Conservation (phyloP, 257 asterid genomes). For the Jacaranda copaia region DNA sequence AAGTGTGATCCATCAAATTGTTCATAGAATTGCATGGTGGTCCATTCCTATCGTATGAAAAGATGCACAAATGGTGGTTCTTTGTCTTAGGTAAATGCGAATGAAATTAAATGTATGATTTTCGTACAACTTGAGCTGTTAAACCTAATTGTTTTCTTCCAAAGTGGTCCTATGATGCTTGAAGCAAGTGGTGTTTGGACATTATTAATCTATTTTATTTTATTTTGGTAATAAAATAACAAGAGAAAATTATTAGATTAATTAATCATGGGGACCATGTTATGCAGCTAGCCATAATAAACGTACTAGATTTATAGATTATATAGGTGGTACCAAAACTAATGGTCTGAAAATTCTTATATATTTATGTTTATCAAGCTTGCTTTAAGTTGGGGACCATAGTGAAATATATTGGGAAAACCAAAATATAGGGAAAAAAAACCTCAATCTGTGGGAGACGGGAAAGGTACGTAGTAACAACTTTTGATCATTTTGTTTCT, state of each 20-base stretch:
- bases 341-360: conserved; percentile 33
- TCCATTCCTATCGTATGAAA: conserved; percentile 18
- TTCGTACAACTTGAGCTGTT: conserved; percentile 49
- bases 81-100: conserved; percentile 15
- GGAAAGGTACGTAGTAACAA: background rate
- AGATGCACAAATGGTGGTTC: conserved; percentile 5
- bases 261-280: conserved; percentile 47
- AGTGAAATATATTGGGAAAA: background rate
- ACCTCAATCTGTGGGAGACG: background rate
- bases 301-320: background rate
- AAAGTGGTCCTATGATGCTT: conserved; percentile 44
- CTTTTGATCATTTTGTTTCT: background rate
- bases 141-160: conserved; percentile 34
- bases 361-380: conserved; percentile 12
- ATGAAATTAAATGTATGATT: background rate
- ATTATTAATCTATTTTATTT: background rate
- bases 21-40: conserved; percentile 29
- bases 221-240: background rate
- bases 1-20: background rate
- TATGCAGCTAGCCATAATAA: conserved; percentile 15
- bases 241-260: background rate
- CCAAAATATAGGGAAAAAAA: background rate
- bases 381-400: conserved; percentile 55
- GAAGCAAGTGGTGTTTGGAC: conserved; percentile 15
- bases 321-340: conserved; percentile 33